phyloP scores from a whole-genome alignment of 192 early-diverging fungal genomes.

The Jimgerdemannia lactiflua region DNA sequence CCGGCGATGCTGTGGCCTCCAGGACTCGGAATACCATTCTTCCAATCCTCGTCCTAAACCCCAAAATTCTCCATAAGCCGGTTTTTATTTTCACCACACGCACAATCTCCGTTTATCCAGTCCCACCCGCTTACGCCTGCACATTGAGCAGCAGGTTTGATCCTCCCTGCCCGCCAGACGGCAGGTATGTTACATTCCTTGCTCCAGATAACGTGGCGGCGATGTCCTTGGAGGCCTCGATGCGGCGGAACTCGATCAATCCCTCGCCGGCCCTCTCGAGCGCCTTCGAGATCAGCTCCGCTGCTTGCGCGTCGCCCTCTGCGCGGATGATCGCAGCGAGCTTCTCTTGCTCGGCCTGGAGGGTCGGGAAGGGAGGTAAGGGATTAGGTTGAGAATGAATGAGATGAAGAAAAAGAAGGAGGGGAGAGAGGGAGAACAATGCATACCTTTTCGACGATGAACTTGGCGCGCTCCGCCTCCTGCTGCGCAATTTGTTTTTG shows the following conservation, averaged over 20 bases:
- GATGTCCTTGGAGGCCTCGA: slow-evolving; percentile 97
- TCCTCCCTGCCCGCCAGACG: slow-evolving; percentile 49
- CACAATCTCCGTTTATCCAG: too few relatives aligned
- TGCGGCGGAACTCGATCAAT: slow-evolving; percentile 92
- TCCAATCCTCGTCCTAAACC: too few relatives aligned
- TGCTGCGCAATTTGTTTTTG: slow-evolving; percentile 99
- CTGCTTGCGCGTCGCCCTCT: slow-evolving; percentile 96
- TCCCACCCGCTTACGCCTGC: slow-evolving; percentile 14
- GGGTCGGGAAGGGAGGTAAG: neutral
- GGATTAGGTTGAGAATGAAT: neutral
- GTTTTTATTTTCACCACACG: too few relatives aligned
- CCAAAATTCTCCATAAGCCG: too few relatives aligned
- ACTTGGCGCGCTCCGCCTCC: slow-evolving; percentile 98
- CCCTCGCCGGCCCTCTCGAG: slow-evolving; percentile 91
- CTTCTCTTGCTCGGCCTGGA: slow-evolving; percentile 94
- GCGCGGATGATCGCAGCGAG: slow-evolving; percentile 95
- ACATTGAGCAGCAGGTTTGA: slow-evolving; percentile 79
- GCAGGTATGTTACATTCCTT: slow-evolving; percentile 91
- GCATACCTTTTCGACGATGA: slow-evolving; percentile 85
- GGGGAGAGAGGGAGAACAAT: neutral
- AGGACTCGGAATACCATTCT: too few relatives aligned
- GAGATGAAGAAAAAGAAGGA: neutral
- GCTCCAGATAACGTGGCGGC: slow-evolving; percentile 81
- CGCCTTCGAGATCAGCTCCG: slow-evolving; percentile 87
- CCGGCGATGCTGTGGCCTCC: too few relatives aligned